phyloP scores from a whole-genome alignment of 805 yeast species.

The Yarrowia sp. region DNA sequence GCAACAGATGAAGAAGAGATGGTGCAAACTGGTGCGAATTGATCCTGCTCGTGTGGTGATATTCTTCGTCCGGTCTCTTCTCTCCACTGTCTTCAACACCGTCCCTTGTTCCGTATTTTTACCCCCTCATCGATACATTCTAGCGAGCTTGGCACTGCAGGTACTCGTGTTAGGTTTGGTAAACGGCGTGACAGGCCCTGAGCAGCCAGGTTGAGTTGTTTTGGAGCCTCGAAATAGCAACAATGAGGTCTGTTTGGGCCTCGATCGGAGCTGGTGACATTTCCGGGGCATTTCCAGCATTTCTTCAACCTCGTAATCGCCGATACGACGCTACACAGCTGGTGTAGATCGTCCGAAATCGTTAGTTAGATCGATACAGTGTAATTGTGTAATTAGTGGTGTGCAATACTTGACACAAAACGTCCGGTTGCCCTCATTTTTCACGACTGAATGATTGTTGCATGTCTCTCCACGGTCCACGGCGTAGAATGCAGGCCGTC shows the following conservation, averaged over 20 bases:
- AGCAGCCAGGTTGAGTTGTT: neutral
- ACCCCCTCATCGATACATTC: neutral
- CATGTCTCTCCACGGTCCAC: too few relatives aligned
- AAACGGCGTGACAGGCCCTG: constrained; percentile 7
- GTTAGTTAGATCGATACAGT: neutral
- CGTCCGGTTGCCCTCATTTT: too few relatives aligned
- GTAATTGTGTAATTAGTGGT: too few relatives aligned
- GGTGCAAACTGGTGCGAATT: neutral
- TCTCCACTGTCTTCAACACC: too few relatives aligned
- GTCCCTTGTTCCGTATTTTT: too few relatives aligned
- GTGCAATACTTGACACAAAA: too few relatives aligned
- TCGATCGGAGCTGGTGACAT: too few relatives aligned
- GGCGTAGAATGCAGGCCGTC: too few relatives aligned
- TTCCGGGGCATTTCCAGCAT: neutral
- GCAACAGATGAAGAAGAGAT: too few relatives aligned
- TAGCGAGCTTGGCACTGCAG: constrained; percentile 32
- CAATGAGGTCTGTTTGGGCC: too few relatives aligned
- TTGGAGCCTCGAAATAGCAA: neutral
- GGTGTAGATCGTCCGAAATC: constrained; percentile 8
- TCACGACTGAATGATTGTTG: too few relatives aligned
- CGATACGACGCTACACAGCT: constrained; percentile 11
- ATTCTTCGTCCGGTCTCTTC: too few relatives aligned
- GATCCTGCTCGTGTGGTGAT: neutral
- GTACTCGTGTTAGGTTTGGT: constrained; percentile 18
- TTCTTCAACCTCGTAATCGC: neutral